Evolutionary conservation across 176 grass and related monocot species (phyloP), one percentile per base, ranked within the genome.

Genomic region (Tillandsia leiboldiana): DNA sequence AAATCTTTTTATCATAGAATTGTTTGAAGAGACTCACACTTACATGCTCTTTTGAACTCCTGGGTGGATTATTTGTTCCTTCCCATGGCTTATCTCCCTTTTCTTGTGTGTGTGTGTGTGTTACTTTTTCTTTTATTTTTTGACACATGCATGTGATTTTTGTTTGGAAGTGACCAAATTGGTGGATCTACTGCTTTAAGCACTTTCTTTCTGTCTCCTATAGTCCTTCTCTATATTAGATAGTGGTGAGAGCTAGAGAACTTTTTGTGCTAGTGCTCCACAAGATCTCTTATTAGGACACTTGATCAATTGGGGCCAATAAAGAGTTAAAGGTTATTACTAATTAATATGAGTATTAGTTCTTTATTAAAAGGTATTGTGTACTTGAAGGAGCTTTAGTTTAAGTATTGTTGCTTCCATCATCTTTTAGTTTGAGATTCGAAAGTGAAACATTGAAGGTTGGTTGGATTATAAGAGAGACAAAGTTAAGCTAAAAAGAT

Each of bases 161-260:
- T 80, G 71, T 80, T 80, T 73, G 51, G 78, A 49, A 57, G 65
- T 48, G 64, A 27, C 20, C 63, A 74, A 63, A 63, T 61, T 67
- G 27, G 2, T 15, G 63, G 42, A 67, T 54, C 27, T 54, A 48
- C 15, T 15, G 27, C 13, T 49, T 13, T 29, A 67, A 1, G 12
- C 48, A 29, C 64, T 67, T 67, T 67, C 14, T 28, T 67, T 67
- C 3, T 71, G 61, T 56, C 26, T 28, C 10, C 58, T 71, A 24
- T 67, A 53, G 72, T 80, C 20, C n/a, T 74, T 49, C 27, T 48
- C 58, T 50, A 64, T 2, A 49, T 49, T 47, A 26, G 24, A 48
- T 73, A 8, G 3, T 18, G 26, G 20, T 33, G 61, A 9, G 12
- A 49, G 10, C 14, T 9, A 58, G 18, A 58, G 54, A 58, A 14